These are phyloP conservation scores for Sabuloglossum arenarium DNA, from an alignment of 495 filamentous ascomycete genomes.

Conservation along the genomic window DNA sequence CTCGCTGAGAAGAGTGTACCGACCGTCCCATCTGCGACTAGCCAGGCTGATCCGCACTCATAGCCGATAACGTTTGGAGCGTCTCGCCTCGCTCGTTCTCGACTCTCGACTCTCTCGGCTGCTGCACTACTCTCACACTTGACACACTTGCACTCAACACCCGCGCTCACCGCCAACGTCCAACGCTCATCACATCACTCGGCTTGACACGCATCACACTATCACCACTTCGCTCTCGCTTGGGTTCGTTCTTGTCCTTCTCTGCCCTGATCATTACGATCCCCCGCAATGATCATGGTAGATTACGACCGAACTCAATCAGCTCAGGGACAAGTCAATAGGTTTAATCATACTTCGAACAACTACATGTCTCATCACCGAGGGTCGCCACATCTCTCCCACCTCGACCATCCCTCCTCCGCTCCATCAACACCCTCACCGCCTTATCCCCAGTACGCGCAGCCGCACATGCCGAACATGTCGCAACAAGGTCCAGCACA, in stretches of 20 bases:
- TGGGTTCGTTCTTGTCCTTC: not conserved
- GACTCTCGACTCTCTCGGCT: not conserved
- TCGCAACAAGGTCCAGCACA: conserved; percentile 9
- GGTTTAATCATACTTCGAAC: conserved; percentile 6
- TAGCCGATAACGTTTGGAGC: not conserved
- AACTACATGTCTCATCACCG: conserved; percentile 10
- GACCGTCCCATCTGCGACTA: conserved; percentile 6
- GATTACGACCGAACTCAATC: conserved; percentile 16
- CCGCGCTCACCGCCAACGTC: not conserved
- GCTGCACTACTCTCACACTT: not conserved
- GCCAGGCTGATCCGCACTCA: not conserved
- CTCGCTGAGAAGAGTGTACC: not conserved
- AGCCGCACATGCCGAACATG: conserved; percentile 11
- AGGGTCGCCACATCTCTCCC: conserved; percentile 15
- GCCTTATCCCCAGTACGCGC: conserved; percentile 15
- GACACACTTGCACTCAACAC: too few species aligned
- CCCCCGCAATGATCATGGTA: conserved; percentile 18
- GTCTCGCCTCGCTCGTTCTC: too few species aligned
- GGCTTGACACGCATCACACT: not conserved
- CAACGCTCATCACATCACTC: not conserved
- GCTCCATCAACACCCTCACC: conserved; percentile 17
- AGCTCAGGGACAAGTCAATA: conserved; percentile 10
- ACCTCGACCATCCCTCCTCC: conserved; percentile 12
- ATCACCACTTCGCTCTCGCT: conserved; percentile 1
- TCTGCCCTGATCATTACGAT: conserved; percentile 5